phyloP scores from a whole-genome alignment of 495 filamentous ascomycete species.

The Penicillium ochrochloron region DNA sequence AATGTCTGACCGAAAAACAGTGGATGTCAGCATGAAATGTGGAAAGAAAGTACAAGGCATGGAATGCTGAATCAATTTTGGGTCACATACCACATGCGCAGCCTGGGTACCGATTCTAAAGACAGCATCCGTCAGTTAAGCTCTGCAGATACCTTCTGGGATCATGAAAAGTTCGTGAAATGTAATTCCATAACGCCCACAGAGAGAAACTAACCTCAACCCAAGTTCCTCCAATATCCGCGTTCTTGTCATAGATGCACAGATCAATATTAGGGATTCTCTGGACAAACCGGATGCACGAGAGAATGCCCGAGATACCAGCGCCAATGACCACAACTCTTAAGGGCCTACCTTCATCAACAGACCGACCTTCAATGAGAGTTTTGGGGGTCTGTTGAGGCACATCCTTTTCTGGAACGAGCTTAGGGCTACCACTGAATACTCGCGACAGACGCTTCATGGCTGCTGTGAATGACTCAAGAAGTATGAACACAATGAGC shows the following conservation, averaged over 20 bases:
- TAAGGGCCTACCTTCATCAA: conserved; percentile 61
- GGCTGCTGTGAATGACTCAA: not conserved
- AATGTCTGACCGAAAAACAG: conserved; percentile 31
- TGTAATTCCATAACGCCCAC: not conserved
- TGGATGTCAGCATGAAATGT: not conserved
- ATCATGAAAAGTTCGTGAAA: not conserved
- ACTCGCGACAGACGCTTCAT: conserved; percentile 26
- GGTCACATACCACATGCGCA: conserved; percentile 56
- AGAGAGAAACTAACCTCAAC: conserved; percentile 44
- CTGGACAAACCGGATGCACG: conserved; percentile 62
- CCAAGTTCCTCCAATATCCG: conserved; percentile 73
- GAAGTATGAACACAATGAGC: not conserved
- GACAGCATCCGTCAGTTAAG: not conserved
- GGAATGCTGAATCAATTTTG: too few relatives aligned
- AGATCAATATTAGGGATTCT: conserved; percentile 63
- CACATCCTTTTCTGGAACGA: not conserved
- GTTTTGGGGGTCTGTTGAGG: conserved; percentile 5
- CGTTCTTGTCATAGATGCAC: conserved; percentile 80
- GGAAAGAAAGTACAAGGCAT: not conserved
- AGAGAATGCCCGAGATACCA: conserved; percentile 65
- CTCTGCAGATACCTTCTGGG: not conserved
- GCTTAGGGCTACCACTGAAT: conserved; percentile 15
- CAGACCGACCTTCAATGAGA: conserved; percentile 50
- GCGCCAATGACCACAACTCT: conserved; percentile 68
- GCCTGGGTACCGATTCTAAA: conserved; percentile 66